Percentiles rank a stretch among this genome's conserved stretches.
Conservation (phyloP, 805 yeast genomes). For the Candida maesae region DNA sequence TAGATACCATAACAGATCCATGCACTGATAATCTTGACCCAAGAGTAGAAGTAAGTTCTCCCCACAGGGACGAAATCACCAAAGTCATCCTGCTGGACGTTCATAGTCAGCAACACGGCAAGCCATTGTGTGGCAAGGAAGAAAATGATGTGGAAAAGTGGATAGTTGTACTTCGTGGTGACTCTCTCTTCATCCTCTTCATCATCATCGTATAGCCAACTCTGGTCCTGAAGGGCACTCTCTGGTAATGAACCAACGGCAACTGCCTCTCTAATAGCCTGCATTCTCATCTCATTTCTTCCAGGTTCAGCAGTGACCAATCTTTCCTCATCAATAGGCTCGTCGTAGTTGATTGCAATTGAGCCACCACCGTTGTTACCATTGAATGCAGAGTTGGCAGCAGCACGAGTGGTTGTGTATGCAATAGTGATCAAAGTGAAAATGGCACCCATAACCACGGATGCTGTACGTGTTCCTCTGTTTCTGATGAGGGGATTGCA, state of each 20-base stretch:
- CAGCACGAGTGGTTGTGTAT: conserved; percentile 96
- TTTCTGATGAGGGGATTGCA: conserved; percentile 93
- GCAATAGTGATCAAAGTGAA: conserved; percentile 95
- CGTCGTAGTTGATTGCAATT: conserved; percentile 31
- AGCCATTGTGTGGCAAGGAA: conserved; percentile 96
- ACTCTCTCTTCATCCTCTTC: conserved; percentile 56
- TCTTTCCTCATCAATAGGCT: conserved; percentile 24
- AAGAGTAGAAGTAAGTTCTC: conserved; percentile 88
- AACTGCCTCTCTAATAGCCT: conserved; percentile 92
- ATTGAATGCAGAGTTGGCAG: conserved; percentile 69
- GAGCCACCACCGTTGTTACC: conserved; percentile 36
- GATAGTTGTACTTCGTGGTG: conserved; percentile 76
- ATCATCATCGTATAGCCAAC: conserved; percentile 48
- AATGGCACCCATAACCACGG: conserved; percentile 84
- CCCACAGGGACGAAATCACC: conserved; percentile 97
- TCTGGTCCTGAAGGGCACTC: conserved; percentile 75
- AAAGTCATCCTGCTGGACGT: conserved; percentile 75
- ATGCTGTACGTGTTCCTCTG: conserved; percentile 83
- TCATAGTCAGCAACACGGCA: conserved; percentile 88
- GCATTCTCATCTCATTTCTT: conserved; percentile 72
- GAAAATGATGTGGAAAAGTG: conserved; percentile 86
- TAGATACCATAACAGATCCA: conserved; percentile 88
- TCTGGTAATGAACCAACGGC: conserved; percentile 93
- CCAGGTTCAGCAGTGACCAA: conserved; percentile 46
- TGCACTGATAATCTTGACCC: conserved; percentile 90